A percentile compares a stretch with the other conserved stretches of the same genome.
These are phyloP conservation scores for Seiridium unicorne DNA, from an alignment of 2,329 filamentous ascomycete genomes.

Conservation along the genomic window DNA sequence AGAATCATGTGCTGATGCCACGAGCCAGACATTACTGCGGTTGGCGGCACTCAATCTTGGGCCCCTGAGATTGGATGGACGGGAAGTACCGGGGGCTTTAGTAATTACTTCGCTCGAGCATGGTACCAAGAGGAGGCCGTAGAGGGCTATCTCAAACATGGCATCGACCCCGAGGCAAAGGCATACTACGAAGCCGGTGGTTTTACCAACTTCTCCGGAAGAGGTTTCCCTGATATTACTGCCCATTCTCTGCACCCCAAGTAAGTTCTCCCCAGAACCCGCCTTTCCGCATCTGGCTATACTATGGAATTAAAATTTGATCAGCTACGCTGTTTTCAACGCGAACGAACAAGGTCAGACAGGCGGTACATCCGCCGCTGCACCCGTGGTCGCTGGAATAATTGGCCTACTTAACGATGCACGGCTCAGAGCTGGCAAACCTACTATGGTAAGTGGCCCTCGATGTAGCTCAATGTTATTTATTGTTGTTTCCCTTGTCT, in stretches of 20 bases:
- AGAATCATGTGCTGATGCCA: background rate
- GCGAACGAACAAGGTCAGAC: constrained; percentile 9
- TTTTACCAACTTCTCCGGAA: constrained; percentile 15
- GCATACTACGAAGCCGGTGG: constrained; percentile 13
- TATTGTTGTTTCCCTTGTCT: too few relatives aligned
- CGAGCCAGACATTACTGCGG: constrained; percentile 18
- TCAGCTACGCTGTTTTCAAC: constrained; percentile 13
- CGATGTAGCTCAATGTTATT: too few relatives aligned
- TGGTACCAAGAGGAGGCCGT: constrained; percentile 43
- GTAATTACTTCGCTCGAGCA: constrained; percentile 45
- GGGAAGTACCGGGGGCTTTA: constrained; percentile 43
- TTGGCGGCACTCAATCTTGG: constrained; percentile 19
- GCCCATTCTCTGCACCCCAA: constrained; percentile 16
- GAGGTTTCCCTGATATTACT: constrained; percentile 31
- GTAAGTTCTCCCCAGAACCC: constrained; percentile 5
- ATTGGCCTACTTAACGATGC: constrained; percentile 19
- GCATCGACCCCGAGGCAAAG: constrained; percentile 10
- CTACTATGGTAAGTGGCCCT: background rate
- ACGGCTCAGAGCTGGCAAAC: constrained; percentile 4
- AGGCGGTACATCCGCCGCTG: constrained; percentile 17
- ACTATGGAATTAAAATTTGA: background rate
- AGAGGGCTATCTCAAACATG: constrained; percentile 34
- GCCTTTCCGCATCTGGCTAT: background rate
- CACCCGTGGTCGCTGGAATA: constrained; percentile 19
- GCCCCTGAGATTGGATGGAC: constrained; percentile 19